A percentile compares a stretch with the other conserved stretches of the same genome.
These are phyloP conservation scores for Xylariaceae sp. DNA, from an alignment of 2,329 filamentous ascomycete genomes.

Conservation along the genomic window DNA sequence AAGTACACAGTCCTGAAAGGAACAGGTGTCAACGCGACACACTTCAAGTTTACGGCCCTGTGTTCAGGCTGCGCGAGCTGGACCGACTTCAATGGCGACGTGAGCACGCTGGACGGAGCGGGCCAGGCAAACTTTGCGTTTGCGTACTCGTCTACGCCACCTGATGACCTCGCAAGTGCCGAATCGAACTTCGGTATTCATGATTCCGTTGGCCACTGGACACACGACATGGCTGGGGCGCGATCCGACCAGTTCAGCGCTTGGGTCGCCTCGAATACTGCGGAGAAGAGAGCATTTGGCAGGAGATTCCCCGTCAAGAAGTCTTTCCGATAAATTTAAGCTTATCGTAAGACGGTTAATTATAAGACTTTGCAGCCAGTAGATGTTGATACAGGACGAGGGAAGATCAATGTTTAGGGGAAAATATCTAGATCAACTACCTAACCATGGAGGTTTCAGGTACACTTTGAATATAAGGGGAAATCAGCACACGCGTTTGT, in stretches of 20 bases:
- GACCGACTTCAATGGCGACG: conserved; percentile 38
- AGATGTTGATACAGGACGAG: too few relatives aligned
- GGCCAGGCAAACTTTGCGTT: conserved; percentile 38
- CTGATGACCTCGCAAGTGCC: conserved; percentile 34
- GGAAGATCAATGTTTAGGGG: too few relatives aligned
- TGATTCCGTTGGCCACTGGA: conserved; percentile 39
- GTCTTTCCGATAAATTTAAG: too few relatives aligned
- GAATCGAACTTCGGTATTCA: conserved; percentile 40
- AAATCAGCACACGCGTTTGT: too few relatives aligned
- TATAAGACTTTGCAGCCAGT: too few relatives aligned
- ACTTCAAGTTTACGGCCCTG: conserved; percentile 33
- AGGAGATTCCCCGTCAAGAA: too few relatives aligned
- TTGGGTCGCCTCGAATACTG: conserved; percentile 22
- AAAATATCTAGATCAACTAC: too few relatives aligned
- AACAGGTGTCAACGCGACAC: conserved; percentile 31
- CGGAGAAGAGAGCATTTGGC: too few relatives aligned
- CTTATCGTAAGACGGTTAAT: too few relatives aligned
- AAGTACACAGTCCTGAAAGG: conserved; percentile 34
- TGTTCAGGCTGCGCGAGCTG: conserved; percentile 40
- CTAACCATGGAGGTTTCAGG: too few relatives aligned
- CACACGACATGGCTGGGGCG: conserved; percentile 34
- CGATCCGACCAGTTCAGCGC: conserved; percentile 32
- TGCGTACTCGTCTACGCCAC: conserved; percentile 35
- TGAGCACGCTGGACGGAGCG: conserved; percentile 35
- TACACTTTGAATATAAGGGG: too few relatives aligned